These are phyloP conservation scores for Saccharomycopsis lassenensis DNA, from an alignment of 805 yeast species.

Conservation along the genomic window DNA sequence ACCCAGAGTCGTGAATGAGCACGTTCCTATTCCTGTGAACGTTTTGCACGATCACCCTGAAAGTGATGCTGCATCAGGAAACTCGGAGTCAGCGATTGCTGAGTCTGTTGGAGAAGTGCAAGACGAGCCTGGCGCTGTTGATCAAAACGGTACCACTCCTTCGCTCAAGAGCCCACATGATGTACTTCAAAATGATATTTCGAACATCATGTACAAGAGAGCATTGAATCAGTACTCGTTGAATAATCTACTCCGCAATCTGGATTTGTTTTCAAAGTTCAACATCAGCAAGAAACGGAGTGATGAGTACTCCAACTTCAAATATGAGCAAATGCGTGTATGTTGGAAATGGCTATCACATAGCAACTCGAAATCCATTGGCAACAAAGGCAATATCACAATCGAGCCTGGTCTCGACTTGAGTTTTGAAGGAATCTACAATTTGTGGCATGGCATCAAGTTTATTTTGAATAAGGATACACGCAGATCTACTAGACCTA, in stretches of 20 bases:
- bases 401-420: conserved; percentile 61
- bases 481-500: conserved; percentile 20
- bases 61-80: conserved; percentile 21
- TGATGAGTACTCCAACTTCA: conserved; percentile 38
- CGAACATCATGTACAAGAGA: conserved; percentile 57
- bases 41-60: conserved; percentile 19
- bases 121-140: neutral
- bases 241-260: conserved; percentile 31
- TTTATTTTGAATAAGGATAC: conserved; percentile 28
- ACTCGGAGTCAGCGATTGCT: conserved; percentile 16
- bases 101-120: conserved; percentile 23
- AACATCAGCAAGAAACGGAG: conserved; percentile 52
- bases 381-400: conserved; percentile 57
- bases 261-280: conserved; percentile 22
- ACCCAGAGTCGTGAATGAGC: too few relatives aligned
- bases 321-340: conserved; percentile 47
- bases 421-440: conserved; percentile 79
- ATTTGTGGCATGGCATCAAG: conserved; percentile 75
- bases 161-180: conserved; percentile 20
- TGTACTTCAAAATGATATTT: conserved; percentile 60
- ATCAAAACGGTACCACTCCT: neutral
- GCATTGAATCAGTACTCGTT: conserved; percentile 66
- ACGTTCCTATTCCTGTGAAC: too few relatives aligned
- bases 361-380: conserved; percentile 43
- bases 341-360: conserved; percentile 90